Evolutionary conservation across 441 rosid species (phyloP).

Genomic region (Populus tomentosa): DNA sequence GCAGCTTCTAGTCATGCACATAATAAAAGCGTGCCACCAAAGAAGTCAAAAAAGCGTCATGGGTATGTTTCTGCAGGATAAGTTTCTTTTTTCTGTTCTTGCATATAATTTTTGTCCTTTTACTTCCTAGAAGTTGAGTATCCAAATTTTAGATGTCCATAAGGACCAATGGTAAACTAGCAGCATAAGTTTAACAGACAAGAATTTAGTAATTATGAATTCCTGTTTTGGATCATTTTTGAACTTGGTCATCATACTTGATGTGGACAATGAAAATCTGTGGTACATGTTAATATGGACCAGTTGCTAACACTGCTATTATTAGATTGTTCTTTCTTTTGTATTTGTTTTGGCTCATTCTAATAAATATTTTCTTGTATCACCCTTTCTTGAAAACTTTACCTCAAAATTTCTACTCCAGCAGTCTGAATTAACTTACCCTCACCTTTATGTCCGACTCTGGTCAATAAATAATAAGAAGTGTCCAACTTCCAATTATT

Average conservation of each 20-base stretch:
- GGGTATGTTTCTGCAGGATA: conserved; percentile 54
- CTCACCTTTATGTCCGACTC: too few species aligned
- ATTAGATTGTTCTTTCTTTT: neutral
- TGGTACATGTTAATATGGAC: neutral
- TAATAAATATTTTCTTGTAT: too few species aligned
- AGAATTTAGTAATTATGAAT: neutral
- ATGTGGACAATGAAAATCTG: neutral
- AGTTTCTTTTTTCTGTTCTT: conserved; percentile 1
- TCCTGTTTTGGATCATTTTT: too few species aligned
- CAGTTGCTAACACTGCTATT: neutral
- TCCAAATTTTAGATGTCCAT: conserved; percentile 1
- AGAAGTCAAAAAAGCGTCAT: conserved; percentile 73
- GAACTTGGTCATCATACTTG: too few species aligned
- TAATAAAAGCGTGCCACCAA: conserved; percentile 52
- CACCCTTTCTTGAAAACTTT: too few species aligned
- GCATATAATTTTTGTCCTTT: neutral
- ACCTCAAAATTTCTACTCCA: too few species aligned
- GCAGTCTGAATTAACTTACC: too few species aligned
- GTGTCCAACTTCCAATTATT: too few species aligned
- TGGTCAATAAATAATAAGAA: too few species aligned
- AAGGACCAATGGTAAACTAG: neutral
- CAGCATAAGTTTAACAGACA: neutral
- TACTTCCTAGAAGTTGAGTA: neutral
- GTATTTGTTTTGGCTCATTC: too few species aligned
- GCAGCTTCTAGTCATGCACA: conserved; percentile 47